Percentiles rank a stretch among this genome's conserved stretches.
Evolutionary conservation across 352 stramenopile genomes (phyloP).

Genomic region (Aphanomyces stellatus): DNA sequence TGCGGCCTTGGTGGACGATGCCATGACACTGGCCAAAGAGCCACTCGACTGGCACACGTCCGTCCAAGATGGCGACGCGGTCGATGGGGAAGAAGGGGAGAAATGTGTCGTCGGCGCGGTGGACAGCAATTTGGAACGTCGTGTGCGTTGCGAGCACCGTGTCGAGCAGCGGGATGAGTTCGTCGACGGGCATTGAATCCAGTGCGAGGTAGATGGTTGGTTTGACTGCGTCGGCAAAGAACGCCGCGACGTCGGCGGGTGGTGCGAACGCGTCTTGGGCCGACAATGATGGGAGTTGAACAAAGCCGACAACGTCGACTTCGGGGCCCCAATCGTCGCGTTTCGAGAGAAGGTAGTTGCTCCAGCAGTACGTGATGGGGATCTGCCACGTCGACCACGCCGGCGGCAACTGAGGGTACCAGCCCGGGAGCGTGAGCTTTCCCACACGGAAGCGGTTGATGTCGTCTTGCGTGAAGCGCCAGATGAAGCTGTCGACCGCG

Average conservation of each 20-base stretch:
- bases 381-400: conserved; percentile 37
- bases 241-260: not conserved
- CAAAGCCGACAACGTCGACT: conserved; percentile 43
- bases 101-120: not conserved
- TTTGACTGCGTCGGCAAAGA: not conserved
- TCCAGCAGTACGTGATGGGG: conserved; percentile 74
- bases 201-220: conserved; percentile 5
- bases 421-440: conserved; percentile 39
- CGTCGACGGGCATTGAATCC: not conserved
- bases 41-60: not conserved
- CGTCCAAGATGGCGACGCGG: not conserved
- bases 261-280: not conserved
- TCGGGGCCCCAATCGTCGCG: conserved; percentile 53
- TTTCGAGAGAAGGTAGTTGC: conserved; percentile 40
- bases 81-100: not conserved
- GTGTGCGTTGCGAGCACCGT: not conserved
- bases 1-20: conserved; percentile 5
- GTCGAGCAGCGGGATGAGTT: not conserved
- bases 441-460: conserved; percentile 47
- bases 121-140: not conserved
- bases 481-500: conserved; percentile 42
- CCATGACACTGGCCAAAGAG: not conserved
- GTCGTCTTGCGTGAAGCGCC: conserved; percentile 33
- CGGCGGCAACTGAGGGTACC: conserved; percentile 29
- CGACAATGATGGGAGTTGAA: conserved; percentile 25